Evolutionary conservation across 2,329 filamentous ascomycete genomes (phyloP), one percentile per base, ranked within the genome.

Genomic region (Chaetomiaceae sp.): DNA sequence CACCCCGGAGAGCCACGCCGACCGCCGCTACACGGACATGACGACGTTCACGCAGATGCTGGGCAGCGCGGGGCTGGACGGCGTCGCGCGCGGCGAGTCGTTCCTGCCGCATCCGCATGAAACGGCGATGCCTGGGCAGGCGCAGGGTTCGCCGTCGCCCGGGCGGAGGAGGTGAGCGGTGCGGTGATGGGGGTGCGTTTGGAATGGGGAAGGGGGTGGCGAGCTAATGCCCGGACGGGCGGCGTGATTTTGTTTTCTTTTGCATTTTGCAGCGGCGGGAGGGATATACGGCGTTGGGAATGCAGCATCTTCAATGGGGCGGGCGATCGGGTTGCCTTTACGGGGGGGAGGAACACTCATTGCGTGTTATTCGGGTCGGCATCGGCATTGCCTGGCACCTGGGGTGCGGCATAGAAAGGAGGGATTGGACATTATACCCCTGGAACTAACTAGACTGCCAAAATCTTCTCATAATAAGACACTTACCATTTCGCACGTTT

Each of bases 41-140:
- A 76, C 76, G 1, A 75, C 72, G 0, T 76, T 79, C 51, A 70
- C 72, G n/a, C 70, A 72, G 53, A 66, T 79, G 58, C 73, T 79
- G 69, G 66, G 74, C 45, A 63, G 68, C 49, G 72, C 70, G 2
- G 66, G 68, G 17, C 60, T 74, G 18, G 66, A 68, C 14, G 60
- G 62, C 9, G 65, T 73, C 37, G 67, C 61, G 46, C 62, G 60
- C 48, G 72, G 68, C 6, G 62, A 65, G 54, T 62, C 65, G 4
- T 75, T 66, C 50, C 67, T 74, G 32, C 69, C 69, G 2, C 45
- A 51, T 14, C 15, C 37, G 32, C n/a, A n/a, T n/a, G n/a, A n/a
- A n/a, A n/a, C n/a, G n/a, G n/a, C n/a, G n/a, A n/a, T n/a, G n/a
- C 44, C 35, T 18, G 27, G 26, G 9, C 20, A 30, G n/a, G 42